Conservation (phyloP, 208 protist genomes). For the Leishmania amazonensis region DNA sequence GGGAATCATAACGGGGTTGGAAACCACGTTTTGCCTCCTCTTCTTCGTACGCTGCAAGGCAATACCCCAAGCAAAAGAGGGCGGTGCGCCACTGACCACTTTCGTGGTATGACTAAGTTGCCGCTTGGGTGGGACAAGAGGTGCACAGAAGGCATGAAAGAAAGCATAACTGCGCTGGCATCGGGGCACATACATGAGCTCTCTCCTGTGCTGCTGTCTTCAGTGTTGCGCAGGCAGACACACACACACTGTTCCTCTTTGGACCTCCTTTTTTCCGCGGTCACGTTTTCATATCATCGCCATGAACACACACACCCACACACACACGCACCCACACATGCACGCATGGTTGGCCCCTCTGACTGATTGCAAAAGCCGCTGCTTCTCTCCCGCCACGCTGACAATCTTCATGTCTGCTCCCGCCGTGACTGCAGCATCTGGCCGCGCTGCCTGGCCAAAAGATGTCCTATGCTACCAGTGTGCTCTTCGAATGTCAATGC, state of each 20-base stretch:
- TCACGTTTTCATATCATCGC: neutral
- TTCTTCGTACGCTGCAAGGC: neutral
- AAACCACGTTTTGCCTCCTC: neutral
- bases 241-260: neutral
- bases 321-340: neutral
- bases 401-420: constrained; percentile 3
- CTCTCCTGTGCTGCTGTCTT: neutral
- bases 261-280: neutral
- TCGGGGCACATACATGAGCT: neutral
- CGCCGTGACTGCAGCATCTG: neutral
- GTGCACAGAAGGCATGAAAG: neutral
- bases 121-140: neutral
- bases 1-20: neutral
- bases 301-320: neutral
- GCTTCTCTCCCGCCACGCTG: neutral
- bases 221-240: neutral
- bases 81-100: neutral
- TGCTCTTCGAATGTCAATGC: constrained; percentile 86
- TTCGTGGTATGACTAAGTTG: neutral
- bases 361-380: neutral
- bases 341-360: neutral
- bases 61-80: neutral
- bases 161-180: neutral
- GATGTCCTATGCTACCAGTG: constrained; percentile 75
- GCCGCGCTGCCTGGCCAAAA: constrained; percentile 18